Evolutionary conservation across 257 asterid species (phyloP).

Genomic region (Solanum rostratum): DNA sequence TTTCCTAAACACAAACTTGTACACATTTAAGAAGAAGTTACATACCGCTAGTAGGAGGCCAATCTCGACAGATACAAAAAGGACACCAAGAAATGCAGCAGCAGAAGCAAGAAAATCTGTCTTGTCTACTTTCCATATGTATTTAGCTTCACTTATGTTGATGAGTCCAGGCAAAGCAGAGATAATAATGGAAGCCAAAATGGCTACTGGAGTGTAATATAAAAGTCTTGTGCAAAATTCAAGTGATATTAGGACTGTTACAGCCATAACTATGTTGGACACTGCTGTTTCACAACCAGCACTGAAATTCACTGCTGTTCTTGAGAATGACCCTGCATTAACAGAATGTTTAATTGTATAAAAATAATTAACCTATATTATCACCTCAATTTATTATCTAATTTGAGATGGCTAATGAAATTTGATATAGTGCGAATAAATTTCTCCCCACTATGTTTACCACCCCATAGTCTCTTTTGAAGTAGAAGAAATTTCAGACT

Average conservation of each 20-base stretch:
- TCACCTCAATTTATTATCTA: neutral
- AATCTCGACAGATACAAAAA: slow-evolving; percentile 27
- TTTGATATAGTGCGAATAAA: neutral
- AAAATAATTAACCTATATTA: neutral
- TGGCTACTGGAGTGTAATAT: slow-evolving; percentile 28
- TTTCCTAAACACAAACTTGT: neutral
- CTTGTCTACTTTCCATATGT: slow-evolving; percentile 32
- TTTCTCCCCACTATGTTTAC: neutral
- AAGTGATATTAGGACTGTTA: slow-evolving; percentile 21
- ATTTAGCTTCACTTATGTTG: slow-evolving; percentile 18
- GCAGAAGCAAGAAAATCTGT: slow-evolving; percentile 28
- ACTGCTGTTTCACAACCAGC: slow-evolving; percentile 71
- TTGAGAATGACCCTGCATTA: slow-evolving; percentile 57
- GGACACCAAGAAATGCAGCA: slow-evolving; percentile 35
- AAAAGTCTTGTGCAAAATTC: slow-evolving; percentile 21
- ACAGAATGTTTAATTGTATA: no score
- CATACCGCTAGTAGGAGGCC: slow-evolving; percentile 33
- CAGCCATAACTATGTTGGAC: slow-evolving; percentile 52
- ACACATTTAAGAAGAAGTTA: neutral
- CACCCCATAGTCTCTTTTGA: no score
- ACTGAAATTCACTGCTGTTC: slow-evolving; percentile 63
- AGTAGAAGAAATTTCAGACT: no score
- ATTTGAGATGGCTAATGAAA: neutral
- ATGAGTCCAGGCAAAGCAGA: slow-evolving; percentile 36
- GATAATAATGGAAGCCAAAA: slow-evolving; percentile 27